Conservation (phyloP, 2,329 filamentous ascomycete species). For the Penicillium sp. region DNA sequence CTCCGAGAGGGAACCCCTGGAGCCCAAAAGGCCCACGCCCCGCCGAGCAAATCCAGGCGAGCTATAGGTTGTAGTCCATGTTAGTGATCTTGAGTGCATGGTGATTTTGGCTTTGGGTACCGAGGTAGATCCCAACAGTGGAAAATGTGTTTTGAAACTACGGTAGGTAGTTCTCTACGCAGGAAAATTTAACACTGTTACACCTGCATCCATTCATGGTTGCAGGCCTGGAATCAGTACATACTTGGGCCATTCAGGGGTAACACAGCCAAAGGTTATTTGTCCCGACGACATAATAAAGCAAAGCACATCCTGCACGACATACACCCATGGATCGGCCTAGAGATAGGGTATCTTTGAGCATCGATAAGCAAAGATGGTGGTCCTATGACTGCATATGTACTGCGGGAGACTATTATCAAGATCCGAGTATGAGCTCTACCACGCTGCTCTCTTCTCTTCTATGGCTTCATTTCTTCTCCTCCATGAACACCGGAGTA, state of each 20-base stretch:
- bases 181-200: background rate
- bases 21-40: background rate
- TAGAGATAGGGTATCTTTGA: background rate
- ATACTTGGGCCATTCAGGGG: background rate
- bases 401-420: slow-evolving; percentile 3
- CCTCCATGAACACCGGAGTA: slow-evolving; percentile 5
- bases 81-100: background rate
- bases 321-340: background rate
- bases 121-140: background rate
- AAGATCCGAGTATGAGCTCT: slow-evolving; percentile 8
- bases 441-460: slow-evolving; percentile 3
- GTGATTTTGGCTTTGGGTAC: too few species aligned
- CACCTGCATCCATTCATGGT: background rate
- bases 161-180: background rate
- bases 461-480: slow-evolving; percentile 5
- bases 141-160: background rate
- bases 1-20: background rate
- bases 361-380: background rate
- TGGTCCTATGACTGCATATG: slow-evolving; percentile 1
- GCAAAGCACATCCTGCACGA: background rate
- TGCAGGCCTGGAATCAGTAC: background rate
- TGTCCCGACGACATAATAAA: background rate
- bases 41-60: slow-evolving; percentile 1
- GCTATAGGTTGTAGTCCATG: background rate
- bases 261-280: background rate